Percentiles rank a stretch among this genome's conserved stretches.
Conservation (phyloP, 1,284 basidiomycete species). For the Ustilago loliicola region DNA sequence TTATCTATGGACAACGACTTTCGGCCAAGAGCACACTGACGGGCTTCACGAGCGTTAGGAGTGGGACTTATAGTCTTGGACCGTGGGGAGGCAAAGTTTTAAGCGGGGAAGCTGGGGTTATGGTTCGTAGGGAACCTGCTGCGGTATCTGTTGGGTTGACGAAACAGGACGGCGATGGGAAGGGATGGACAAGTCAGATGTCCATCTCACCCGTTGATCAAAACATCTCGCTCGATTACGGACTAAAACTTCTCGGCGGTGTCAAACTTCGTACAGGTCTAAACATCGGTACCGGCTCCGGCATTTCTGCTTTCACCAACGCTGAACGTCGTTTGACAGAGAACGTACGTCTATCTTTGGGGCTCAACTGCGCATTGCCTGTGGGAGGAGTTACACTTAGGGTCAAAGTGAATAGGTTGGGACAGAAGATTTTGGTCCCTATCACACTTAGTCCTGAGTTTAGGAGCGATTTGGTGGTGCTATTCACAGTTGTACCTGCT, state of each 20-base stretch:
- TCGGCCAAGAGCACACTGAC: slow-evolving; percentile 54
- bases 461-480: slow-evolving; percentile 73
- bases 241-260: slow-evolving; percentile 71
- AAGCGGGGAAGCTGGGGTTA: slow-evolving; percentile 12
- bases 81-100: slow-evolving; percentile 70
- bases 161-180: slow-evolving; percentile 49
- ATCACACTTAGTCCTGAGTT: slow-evolving; percentile 75
- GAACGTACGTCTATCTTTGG: slow-evolving; percentile 66
- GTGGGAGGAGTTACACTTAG: slow-evolving; percentile 67
- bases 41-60: slow-evolving; percentile 68
- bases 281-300: slow-evolving; percentile 63
- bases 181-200: slow-evolving; percentile 63
- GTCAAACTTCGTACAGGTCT: slow-evolving; percentile 72
- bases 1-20: slow-evolving; percentile 72
- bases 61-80: slow-evolving; percentile 72
- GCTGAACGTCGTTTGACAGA: slow-evolving; percentile 71
- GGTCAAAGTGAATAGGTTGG: slow-evolving; percentile 73
- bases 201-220: slow-evolving; percentile 53
- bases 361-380: slow-evolving; percentile 65
- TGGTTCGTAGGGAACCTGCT: slow-evolving; percentile 50
- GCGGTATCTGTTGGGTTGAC: slow-evolving; percentile 62
- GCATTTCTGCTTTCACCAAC: slow-evolving; percentile 62
- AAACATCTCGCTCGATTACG: slow-evolving; percentile 71
- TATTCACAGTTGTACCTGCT: slow-evolving; percentile 75
- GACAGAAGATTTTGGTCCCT: slow-evolving; percentile 75